Base-by-base conservation (phyloP, 495 filamentous ascomycete genomes). In the Chaetomium cochliodes region DNA sequence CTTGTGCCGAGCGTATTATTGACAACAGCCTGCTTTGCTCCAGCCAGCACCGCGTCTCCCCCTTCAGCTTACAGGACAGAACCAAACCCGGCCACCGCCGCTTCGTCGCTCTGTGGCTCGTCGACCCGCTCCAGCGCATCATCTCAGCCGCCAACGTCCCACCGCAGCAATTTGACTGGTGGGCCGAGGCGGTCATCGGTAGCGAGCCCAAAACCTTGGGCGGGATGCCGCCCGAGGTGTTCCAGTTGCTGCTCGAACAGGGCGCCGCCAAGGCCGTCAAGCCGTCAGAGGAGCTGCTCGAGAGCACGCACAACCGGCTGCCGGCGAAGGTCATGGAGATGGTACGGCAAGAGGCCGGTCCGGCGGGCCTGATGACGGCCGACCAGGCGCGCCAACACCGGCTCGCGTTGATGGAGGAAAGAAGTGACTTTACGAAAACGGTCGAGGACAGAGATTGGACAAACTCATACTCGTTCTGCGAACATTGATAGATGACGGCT, bases 81-180 rank as follows among this genome's bases (percentile, higher is more conserved):
- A 79, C 80, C 0, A 82, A 79, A 64, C 80, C 81, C 0, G 85
- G 85, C 8, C 83, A 87, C 62, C 70, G 82, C 11, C 81, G 83
- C 59, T 81, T 87, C 63, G 73, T 88, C 2, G 83, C 81, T 0
- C 66, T 88, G 18, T 88, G 81, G 69, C 73, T 89, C 4, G 79
- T 89, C 3, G 84, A 87, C 68, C 86, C 85, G 0, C 58, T 77
- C 47, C 62, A 67, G 16, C 77, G 78, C 2, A 76, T 88, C 58
- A 78, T 79, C 55, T 81, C 77, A 0, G 84, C 85, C 0, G 81
- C 80, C 20, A 86, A 87, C 67, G 79, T 87, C 0, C 85, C 85
- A 0, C 85, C 83, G 4, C 85, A 81, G 65, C 73, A 73, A 61
- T 49, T 46, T 11, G 71, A 79, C 39, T 81, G 78, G 79, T 79